Evolutionary conservation across 768 basidiomycete genomes (phyloP), one percentile per base, ranked within the genome.

Genomic region (Fomitopsis serialis): DNA sequence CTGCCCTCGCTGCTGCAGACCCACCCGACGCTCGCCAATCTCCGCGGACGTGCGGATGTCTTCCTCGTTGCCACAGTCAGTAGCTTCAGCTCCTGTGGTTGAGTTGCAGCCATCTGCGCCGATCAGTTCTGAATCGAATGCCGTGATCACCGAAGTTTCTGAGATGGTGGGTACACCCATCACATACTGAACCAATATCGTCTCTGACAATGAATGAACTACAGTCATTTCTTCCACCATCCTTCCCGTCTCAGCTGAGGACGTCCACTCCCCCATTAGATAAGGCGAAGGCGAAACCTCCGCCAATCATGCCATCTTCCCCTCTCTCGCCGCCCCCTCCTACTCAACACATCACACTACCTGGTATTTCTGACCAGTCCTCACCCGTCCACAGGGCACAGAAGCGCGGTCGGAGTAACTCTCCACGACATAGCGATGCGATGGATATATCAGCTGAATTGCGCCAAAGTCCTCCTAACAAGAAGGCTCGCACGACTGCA

Each of bases 161-260:
- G 73, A 74, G 60, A 65, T 65, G 57, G 73, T 75, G 56, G 61
- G 74, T 60, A 19, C 12, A 19, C 17, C 21, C 35, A 21, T 34
- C 46, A 22, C 42, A 50, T 52, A 57, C 7, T 32, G 36, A 25
- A 15, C 34, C 45, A 19, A 27, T 37, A 23, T 34, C n/a, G 48
- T 52, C 57, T 19, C 59, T 48, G 29, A 45, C 48, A 57, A 22
- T 46, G 43, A 25, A 46, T 37, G 24, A 25, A 4, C 4, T 42
- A 59, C 56, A 74, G 79, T 66, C 69, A n/a, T 79, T 75, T 54
- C 64, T 78, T 19, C 80, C 80, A 1, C 81, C 80, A 3, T 82
- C 81, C 7, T 83, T 82, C 58, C 76, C 78, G 27, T 69, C 75
- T 11, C 68, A 80, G 53, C 63, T 84, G 21, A 61, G 67, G 29